Conservation (phyloP, 2,329 filamentous ascomycete species). For the Ambrosiella cleistominuta region DNA sequence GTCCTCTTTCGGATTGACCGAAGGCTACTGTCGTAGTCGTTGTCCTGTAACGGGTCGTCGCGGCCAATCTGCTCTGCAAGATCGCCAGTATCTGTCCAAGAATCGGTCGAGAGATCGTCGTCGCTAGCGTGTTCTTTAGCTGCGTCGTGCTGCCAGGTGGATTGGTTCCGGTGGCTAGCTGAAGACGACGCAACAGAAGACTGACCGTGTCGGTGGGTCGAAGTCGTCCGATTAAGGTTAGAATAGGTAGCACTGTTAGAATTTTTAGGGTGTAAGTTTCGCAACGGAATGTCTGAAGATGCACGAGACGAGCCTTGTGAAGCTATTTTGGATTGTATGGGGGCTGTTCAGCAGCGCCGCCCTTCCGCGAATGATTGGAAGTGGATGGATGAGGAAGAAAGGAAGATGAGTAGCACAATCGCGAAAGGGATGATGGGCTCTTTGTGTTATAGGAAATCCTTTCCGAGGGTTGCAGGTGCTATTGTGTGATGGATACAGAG, state of each 20-base stretch:
- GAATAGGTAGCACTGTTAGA: neutral
- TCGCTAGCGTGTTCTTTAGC: conserved; percentile 14
- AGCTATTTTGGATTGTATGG: conserved; percentile 69
- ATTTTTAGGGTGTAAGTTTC: conserved; percentile 37
- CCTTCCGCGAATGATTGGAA: conserved; percentile 30
- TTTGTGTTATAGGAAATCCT: conserved; percentile 15
- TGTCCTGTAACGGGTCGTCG: conserved; percentile 62
- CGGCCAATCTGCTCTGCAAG: conserved; percentile 78
- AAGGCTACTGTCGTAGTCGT: conserved; percentile 42
- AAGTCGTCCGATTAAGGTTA: neutral
- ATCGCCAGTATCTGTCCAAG: conserved; percentile 91
- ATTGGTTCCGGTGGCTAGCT: conserved; percentile 3
- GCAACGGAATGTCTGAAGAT: conserved; percentile 73
- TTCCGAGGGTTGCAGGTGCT: neutral
- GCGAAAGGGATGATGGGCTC: conserved; percentile 15
- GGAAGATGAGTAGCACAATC: conserved; percentile 3
- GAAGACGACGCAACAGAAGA: conserved; percentile 18
- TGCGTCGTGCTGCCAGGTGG: conserved; percentile 3
- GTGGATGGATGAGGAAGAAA: conserved; percentile 16
- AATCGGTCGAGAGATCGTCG: conserved; percentile 40
- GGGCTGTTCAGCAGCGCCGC: conserved; percentile 67
- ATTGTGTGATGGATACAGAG: neutral
- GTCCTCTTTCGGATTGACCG: conserved; percentile 26
- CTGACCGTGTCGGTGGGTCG: conserved; percentile 25
- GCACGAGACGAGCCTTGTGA: conserved; percentile 49